Evolutionary conservation across 1,139 yeast genomes (phyloP), one percentile per base, ranked within the genome.

Genomic region (Saccharomyces hybrid): DNA sequence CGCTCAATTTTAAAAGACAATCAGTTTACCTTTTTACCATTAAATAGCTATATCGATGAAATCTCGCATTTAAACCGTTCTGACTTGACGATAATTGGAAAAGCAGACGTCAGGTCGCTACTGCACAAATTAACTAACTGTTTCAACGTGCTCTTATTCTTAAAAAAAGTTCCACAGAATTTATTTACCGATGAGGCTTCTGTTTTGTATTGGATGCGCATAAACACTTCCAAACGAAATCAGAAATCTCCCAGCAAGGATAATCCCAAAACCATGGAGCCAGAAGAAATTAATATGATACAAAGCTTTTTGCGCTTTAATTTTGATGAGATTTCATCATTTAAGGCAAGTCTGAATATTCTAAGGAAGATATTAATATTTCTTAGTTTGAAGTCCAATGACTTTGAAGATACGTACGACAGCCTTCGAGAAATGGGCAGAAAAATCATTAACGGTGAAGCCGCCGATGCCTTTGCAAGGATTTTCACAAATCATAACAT

Each of bases 221-320:
- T 47, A 47, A 47, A 47, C 20, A 32, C 38, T 32, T 32, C 38
- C 20, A 11, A 47, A 52, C 47, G 54, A 59, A 41, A 54, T 52
- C 31, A n/a, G 47, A 25, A 51, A 51, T 34, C 38, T 5, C 38
- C 38, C 38, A 32, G 38, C 14, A 32, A 32, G 14, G 47, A 57
- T 11, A 53, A 57, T 25, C 34, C 32, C 11, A 52, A 46, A 41
- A 14, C 25, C 3, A 30, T 71, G 7, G 70, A 70, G 46, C 73
- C 73, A 1, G 81, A 78, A 53, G 78, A 76, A 53, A 67, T 77
- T 31, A 70, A 74, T 16, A 86, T 83, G 50, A 81, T 83, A 49
- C 81, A 78, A 51, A 75, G 75, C 32, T 86, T 87, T 61, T 64
- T 85, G 28, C 75, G 75, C 47, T 84, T 76, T 61, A 79, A 86